A percentile compares a stretch with the other conserved stretches of the same genome.
These are phyloP conservation scores for Cryphonectria radicalis DNA, from an alignment of 2,329 filamentous ascomycete species.

Conservation along the genomic window DNA sequence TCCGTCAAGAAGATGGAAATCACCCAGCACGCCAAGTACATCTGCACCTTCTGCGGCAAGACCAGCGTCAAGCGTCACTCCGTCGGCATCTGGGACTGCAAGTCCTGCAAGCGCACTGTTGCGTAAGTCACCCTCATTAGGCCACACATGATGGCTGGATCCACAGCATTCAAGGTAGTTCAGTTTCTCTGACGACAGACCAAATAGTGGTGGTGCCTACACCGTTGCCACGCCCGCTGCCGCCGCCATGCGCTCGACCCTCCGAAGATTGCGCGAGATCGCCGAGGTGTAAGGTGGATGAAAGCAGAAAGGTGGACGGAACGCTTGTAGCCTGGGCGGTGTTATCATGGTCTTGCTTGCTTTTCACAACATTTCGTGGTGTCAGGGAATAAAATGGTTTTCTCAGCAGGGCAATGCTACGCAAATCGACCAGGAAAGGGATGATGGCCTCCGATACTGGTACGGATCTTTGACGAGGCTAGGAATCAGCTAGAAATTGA, in stretches of 20 bases:
- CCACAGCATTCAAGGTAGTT: neutral
- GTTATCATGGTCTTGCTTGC: constrained; percentile 31
- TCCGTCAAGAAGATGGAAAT: constrained; percentile 99
- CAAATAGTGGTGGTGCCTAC: constrained; percentile 29
- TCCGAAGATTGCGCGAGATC: constrained; percentile 96
- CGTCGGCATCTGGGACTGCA: constrained; percentile 96
- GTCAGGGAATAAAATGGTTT: constrained; percentile 31
- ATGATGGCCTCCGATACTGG: constrained; percentile 40
- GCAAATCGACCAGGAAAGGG: constrained; percentile 28
- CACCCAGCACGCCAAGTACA: constrained; percentile 95
- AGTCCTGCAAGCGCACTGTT: constrained; percentile 60
- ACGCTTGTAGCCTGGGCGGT: constrained; percentile 27
- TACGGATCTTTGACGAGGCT: constrained; percentile 34
- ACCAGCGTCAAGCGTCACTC: constrained; percentile 87
- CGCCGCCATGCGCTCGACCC: constrained; percentile 92
- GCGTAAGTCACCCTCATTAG: constrained; percentile 71
- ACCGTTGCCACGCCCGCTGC: constrained; percentile 73
- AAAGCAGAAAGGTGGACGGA: constrained; percentile 31
- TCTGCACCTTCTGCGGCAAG: constrained; percentile 99
- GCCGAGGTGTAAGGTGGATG: constrained; percentile 77
- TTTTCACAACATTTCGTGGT: constrained; percentile 31
- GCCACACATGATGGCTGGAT: neutral
- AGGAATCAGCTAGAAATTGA: constrained; percentile 29
- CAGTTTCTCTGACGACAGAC: constrained; percentile 5
- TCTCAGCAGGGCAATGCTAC: constrained; percentile 28